Conservation (phyloP, 2,329 filamentous ascomycete species). For the Akanthomyces uredinophilus region DNA sequence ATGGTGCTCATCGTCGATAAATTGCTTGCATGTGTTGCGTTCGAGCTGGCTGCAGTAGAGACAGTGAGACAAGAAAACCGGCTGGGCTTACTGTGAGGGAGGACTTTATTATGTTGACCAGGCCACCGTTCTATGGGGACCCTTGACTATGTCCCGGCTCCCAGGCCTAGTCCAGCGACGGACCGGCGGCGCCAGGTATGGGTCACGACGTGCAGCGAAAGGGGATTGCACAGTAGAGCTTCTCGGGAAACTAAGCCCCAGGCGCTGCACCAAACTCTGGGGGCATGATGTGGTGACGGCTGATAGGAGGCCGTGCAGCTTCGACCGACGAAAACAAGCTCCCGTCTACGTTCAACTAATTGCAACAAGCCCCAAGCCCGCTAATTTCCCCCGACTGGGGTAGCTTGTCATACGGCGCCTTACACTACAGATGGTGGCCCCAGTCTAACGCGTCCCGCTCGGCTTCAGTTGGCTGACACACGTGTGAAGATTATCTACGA, state of each 20-base stretch:
- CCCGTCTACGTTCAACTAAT: not conserved
- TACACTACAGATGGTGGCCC: not conserved
- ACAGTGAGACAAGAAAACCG: not conserved
- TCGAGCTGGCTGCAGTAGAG: not conserved
- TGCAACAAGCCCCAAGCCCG: not conserved
- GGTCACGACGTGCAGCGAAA: not conserved
- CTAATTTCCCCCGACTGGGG: not conserved
- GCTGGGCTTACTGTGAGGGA: not conserved
- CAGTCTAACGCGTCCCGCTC: not conserved
- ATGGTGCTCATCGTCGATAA: slow-evolving; percentile 11
- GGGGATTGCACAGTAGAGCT: not conserved
- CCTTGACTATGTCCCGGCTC: no score
- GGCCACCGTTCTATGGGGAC: not conserved
- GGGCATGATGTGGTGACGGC: not conserved
- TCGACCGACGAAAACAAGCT: not conserved
- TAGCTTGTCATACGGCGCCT: not conserved
- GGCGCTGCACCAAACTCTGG: not conserved
- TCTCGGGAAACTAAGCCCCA: no score
- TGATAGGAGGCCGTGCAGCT: not conserved
- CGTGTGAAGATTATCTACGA: not conserved
- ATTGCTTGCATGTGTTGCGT: not conserved
- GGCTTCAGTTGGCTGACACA: not conserved
- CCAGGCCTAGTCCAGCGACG: not conserved
- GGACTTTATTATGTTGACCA: not conserved
- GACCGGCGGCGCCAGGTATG: not conserved